A percentile compares a stretch with the other conserved stretches of the same genome.
phyloP scores from a whole-genome alignment of 805 yeast species.

The Ogataea polymorpha region DNA sequence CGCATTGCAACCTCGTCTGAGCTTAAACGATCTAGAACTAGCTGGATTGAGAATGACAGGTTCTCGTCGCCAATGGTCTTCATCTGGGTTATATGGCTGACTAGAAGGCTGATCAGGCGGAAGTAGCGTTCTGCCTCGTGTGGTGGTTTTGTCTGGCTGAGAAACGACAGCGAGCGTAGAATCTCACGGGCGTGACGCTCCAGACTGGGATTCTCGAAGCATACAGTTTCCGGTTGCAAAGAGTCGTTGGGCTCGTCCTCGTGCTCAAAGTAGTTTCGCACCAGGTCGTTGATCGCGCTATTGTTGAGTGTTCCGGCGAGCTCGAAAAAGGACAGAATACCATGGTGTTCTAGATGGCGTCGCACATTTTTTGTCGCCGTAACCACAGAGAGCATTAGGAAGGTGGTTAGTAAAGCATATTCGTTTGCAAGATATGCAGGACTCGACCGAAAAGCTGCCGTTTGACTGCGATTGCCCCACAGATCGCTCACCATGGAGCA shows the following conservation, averaged over 20 bases:
- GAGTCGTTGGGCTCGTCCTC: conserved; percentile 33
- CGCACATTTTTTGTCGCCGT: conserved; percentile 58
- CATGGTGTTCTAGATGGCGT: conserved; percentile 55
- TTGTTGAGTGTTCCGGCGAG: conserved; percentile 51
- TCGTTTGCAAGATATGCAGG: conserved; percentile 37
- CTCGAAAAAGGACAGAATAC: conserved; percentile 50
- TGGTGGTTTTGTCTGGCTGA: conserved; percentile 9
- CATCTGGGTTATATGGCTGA: conserved; percentile 13
- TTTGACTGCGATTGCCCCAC: not conserved
- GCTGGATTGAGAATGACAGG: conserved; percentile 14
- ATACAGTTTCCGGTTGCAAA: not conserved
- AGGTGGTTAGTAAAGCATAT: conserved; percentile 66
- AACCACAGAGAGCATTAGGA: conserved; percentile 64
- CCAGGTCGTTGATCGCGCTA: conserved; percentile 62
- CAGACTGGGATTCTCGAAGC: not conserved
- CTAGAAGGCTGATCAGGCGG: conserved; percentile 11
- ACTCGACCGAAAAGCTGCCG: not conserved
- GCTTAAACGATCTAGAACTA: conserved; percentile 18
- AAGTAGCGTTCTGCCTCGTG: conserved; percentile 9
- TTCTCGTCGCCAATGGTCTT: conserved; percentile 10
- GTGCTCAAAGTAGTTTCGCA: conserved; percentile 55
- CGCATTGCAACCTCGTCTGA: conserved; percentile 50
- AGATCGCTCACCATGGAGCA: conserved; percentile 11
- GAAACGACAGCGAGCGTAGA: conserved; percentile 9
- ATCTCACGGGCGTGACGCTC: conserved; percentile 10